phyloP scores from a whole-genome alignment of 2,329 filamentous ascomycete species.

The Claviceps sp. region DNA sequence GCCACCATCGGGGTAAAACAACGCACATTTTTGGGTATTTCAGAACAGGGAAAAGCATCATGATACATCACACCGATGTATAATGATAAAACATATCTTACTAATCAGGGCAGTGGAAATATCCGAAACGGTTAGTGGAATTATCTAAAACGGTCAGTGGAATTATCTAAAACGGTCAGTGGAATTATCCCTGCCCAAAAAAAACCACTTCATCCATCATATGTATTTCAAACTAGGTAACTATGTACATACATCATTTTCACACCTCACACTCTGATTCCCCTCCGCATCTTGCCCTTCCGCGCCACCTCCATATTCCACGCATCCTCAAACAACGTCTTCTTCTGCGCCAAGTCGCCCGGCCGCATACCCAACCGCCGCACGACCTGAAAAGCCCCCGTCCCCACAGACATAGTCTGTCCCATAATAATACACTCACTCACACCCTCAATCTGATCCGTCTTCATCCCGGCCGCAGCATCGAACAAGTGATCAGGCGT shows the following conservation, averaged over 20 bases:
- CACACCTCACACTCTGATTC: neutral
- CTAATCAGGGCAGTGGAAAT: too few relatives aligned
- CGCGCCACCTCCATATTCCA: slow-evolving; percentile 28
- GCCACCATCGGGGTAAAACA: too few relatives aligned
- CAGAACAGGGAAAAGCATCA: too few relatives aligned
- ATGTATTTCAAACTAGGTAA: neutral
- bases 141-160: too few relatives aligned
- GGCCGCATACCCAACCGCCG: slow-evolving; percentile 56
- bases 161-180: too few relatives aligned
- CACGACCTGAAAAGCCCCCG: slow-evolving; percentile 83
- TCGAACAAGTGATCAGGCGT: slow-evolving; percentile 96
- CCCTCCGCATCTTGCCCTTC: neutral
- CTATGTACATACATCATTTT: neutral
- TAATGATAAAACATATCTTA: too few relatives aligned
- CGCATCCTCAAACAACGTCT: slow-evolving; percentile 58
- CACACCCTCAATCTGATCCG: slow-evolving; percentile 83
- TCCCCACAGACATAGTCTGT: slow-evolving; percentile 83
- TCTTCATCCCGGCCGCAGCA: slow-evolving; percentile 83
- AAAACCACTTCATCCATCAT: neutral
- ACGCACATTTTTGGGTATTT: too few relatives aligned
- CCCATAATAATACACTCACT: slow-evolving; percentile 98
- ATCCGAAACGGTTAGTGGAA: too few relatives aligned
- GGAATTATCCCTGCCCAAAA: neutral
- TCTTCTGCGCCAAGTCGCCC: slow-evolving; percentile 41
- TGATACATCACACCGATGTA: too few relatives aligned